Percentiles rank a stretch among this genome's conserved stretches.
Evolutionary conservation across 768 basidiomycete genomes (phyloP).

Genomic region (Favolaschia claudopus): DNA sequence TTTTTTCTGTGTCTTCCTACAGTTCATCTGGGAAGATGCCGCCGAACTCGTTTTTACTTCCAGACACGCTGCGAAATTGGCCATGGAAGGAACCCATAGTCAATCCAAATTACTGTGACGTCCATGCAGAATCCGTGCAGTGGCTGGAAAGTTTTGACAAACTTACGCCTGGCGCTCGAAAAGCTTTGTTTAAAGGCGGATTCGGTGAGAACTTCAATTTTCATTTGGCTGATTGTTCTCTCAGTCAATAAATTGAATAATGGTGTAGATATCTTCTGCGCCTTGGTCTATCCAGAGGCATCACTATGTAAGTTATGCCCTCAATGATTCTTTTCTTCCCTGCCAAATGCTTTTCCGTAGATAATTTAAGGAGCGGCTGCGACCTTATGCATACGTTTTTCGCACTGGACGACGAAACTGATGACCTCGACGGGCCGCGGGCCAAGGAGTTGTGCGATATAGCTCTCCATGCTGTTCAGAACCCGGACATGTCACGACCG

Average conservation of each 20-base stretch:
- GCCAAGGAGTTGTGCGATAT: background rate
- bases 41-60: too few relatives aligned
- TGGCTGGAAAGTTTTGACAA: conserved; percentile 27
- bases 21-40: too few relatives aligned
- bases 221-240: background rate
- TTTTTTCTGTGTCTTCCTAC: too few relatives aligned
- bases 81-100: conserved; percentile 23
- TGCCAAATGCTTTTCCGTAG: conserved; percentile 11
- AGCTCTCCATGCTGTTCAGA: conserved; percentile 5
- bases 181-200: conserved; percentile 29
- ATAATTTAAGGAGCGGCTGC: conserved; percentile 25
- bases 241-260: background rate
- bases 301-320: background rate
- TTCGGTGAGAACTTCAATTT: too few relatives aligned
- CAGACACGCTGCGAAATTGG: conserved; percentile 29
- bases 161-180: conserved; percentile 20
- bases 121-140: conserved; percentile 10
- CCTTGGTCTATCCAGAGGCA: background rate
- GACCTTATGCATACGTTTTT: conserved; percentile 33
- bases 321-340: background rate
- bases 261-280: background rate
- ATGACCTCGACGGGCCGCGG: background rate
- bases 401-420: conserved; percentile 34
- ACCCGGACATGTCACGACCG: conserved; percentile 6
- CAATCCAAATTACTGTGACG: conserved; percentile 17